A percentile compares a stretch with the other conserved stretches of the same genome.
These are phyloP conservation scores for Tetracentron sinense DNA, from an alignment of 164 flowering plant species.

Conservation along the genomic window DNA sequence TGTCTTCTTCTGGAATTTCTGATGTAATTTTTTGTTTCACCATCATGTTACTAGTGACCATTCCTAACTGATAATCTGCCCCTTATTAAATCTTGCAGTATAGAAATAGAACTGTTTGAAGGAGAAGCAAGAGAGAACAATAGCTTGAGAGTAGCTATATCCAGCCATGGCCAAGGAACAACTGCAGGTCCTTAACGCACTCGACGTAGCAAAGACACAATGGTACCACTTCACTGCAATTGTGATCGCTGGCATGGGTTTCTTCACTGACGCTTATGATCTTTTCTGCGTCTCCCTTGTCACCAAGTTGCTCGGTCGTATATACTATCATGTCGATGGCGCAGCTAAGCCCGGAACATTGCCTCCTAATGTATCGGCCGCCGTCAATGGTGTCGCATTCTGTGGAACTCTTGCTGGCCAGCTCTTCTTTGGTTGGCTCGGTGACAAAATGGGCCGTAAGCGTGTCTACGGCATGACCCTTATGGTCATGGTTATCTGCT, in stretches of 20 bases:
- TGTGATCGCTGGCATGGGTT: slow-evolving; percentile 41
- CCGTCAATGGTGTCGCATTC: slow-evolving; percentile 36
- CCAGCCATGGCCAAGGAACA: slow-evolving; percentile 24
- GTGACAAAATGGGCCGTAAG: no score
- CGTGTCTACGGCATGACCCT: slow-evolving; percentile 33
- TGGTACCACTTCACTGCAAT: slow-evolving; percentile 44
- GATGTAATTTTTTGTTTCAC: no score
- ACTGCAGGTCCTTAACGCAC: slow-evolving; percentile 36
- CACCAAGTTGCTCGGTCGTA: slow-evolving; percentile 28
- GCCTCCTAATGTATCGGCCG: slow-evolving; percentile 31
- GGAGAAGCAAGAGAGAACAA: no score
- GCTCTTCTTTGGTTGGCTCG: no score
- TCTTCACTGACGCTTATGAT: slow-evolving; percentile 44
- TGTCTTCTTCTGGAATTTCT: no score
- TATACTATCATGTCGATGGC: slow-evolving; percentile 16
- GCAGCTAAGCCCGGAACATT: slow-evolving; percentile 27
- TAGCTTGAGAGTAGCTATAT: not conserved
- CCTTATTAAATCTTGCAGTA: no score
- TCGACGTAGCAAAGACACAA: slow-evolving; percentile 36
- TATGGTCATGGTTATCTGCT: slow-evolving; percentile 27
- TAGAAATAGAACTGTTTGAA: no score
- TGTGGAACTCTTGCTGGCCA: slow-evolving; percentile 35
- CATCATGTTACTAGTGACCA: no score
- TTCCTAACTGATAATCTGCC: no score
- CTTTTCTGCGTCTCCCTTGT: slow-evolving; percentile 37